Conservation (phyloP, 495 filamentous ascomycete genomes). For the Aspergillus saccharolyticus region DNA sequence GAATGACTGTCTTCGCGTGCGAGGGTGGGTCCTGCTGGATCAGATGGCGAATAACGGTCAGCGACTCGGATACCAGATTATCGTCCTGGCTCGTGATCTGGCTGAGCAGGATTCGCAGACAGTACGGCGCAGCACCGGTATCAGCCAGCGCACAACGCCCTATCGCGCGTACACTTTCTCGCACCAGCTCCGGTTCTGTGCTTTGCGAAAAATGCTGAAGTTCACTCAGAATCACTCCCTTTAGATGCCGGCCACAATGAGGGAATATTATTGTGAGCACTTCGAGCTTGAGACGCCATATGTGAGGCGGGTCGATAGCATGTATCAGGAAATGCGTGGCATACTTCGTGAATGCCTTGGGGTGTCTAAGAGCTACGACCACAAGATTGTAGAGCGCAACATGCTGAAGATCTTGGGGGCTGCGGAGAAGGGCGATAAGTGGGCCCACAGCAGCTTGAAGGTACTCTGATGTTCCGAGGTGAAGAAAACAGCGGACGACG, state of each 20-base stretch:
- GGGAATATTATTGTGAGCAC: slow-evolving; percentile 86
- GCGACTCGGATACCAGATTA: slow-evolving; percentile 79
- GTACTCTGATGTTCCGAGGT: slow-evolving; percentile 72
- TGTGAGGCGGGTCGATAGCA: slow-evolving; percentile 70
- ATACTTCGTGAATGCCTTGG: slow-evolving; percentile 75
- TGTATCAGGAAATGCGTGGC: slow-evolving; percentile 82
- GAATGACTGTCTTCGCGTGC: slow-evolving; percentile 75
- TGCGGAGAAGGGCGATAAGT: slow-evolving; percentile 76
- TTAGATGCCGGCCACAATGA: slow-evolving; percentile 65
- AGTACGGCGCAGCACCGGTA: slow-evolving; percentile 62
- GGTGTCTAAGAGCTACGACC: slow-evolving; percentile 68
- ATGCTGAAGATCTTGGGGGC: slow-evolving; percentile 78
- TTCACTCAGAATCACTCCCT: slow-evolving; percentile 83
- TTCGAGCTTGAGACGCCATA: slow-evolving; percentile 89
- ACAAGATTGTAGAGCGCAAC: slow-evolving; percentile 92
- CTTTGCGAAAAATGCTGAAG: slow-evolving; percentile 86
- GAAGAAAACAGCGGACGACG: slow-evolving; percentile 76
- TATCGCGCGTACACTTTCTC: slow-evolving; percentile 85
- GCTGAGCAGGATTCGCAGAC: slow-evolving; percentile 71
- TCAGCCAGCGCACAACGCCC: slow-evolving; percentile 86
- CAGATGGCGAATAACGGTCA: slow-evolving; percentile 90
- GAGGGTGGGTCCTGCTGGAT: slow-evolving; percentile 83
- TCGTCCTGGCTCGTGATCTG: slow-evolving; percentile 83
- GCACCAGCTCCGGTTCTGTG: slow-evolving; percentile 69
- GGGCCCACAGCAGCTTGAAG: slow-evolving; percentile 70